phyloP scores from a whole-genome alignment of 139 green algal genomes.

The Chlamydomonas sp. region DNA sequence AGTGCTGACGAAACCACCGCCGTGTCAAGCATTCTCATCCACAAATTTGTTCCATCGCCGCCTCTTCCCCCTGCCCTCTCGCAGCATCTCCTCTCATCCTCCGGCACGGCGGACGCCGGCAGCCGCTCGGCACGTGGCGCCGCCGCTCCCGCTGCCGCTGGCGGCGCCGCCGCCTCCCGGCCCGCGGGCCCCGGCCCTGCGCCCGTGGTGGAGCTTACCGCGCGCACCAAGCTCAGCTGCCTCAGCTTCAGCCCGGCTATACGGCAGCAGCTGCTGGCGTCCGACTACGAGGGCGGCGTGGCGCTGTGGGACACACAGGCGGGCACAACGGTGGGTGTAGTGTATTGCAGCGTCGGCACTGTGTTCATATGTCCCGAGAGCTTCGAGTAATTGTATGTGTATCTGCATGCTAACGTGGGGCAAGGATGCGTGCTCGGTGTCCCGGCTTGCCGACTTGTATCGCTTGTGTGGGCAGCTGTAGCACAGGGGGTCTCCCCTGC shows the following conservation, averaged over 20 bases:
- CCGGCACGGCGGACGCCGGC: too few relatives aligned
- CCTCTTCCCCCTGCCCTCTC: too few relatives aligned
- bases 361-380: not conserved
- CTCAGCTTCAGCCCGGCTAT: constrained; percentile 76
- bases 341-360: too few relatives aligned
- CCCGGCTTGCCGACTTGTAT: too few relatives aligned
- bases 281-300: constrained; percentile 70
- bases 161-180: not conserved
- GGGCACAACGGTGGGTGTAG: constrained; percentile 25
- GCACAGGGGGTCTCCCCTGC: too few relatives aligned
- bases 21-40: too few relatives aligned
- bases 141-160: not conserved
- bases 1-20: too few relatives aligned
- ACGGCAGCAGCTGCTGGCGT: constrained; percentile 43
- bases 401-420: not conserved
- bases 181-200: constrained; percentile 45
- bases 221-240: constrained; percentile 83
- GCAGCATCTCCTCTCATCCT: too few relatives aligned
- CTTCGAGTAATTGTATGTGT: not conserved
- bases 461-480: too few relatives aligned
- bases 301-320: constrained; percentile 67
- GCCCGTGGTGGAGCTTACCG: constrained; percentile 80
- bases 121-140: too few relatives aligned
- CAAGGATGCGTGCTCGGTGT: not conserved
- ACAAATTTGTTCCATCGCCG: too few relatives aligned